Evolutionary conservation across 768 basidiomycete species (phyloP).

Genomic region (Tricholoma hemisulphureum): DNA sequence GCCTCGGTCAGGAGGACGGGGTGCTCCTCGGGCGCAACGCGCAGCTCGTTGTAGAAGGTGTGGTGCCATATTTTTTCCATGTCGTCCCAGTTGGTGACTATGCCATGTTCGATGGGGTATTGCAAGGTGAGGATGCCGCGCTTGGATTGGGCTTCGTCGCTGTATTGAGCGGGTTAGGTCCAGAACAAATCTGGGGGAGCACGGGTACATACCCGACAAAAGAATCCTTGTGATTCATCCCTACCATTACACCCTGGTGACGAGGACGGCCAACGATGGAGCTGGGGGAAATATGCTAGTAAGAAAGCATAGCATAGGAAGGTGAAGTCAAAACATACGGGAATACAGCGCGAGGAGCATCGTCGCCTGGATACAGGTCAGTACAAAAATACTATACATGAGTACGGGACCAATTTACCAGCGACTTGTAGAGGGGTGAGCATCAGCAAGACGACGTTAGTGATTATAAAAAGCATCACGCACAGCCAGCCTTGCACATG

Average conservation of each 20-base stretch:
- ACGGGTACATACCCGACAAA: conserved; percentile 74
- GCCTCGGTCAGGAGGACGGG: conserved; percentile 90
- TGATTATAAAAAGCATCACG: conserved; percentile 39
- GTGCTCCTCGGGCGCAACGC: conserved; percentile 90
- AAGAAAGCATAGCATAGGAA: conserved; percentile 1
- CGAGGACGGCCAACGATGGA: conserved; percentile 94
- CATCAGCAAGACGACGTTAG: no score
- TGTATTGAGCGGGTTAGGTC: conserved; percentile 29
- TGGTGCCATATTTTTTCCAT: conserved; percentile 99
- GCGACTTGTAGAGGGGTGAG: no score
- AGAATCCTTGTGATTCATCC: conserved; percentile 95
- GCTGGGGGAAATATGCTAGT: conserved; percentile 44
- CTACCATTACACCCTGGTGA: conserved; percentile 94
- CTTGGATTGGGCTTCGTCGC: conserved; percentile 91
- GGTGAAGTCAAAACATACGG: conserved; percentile 59
- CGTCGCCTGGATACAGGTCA: conserved; percentile 56
- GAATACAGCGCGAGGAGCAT: conserved; percentile 90
- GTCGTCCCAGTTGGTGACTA: conserved; percentile 98
- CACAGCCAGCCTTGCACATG: conserved; percentile 99
- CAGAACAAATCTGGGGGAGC: conserved; percentile 2
- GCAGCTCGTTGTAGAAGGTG: conserved; percentile 94
- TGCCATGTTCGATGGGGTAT: conserved; percentile 92
- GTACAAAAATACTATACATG: no score
- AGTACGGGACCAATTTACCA: no score
- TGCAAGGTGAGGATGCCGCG: conserved; percentile 91